phyloP scores from a whole-genome alignment of 352 stramenopile species.

The Pythium phragmiticola region DNA sequence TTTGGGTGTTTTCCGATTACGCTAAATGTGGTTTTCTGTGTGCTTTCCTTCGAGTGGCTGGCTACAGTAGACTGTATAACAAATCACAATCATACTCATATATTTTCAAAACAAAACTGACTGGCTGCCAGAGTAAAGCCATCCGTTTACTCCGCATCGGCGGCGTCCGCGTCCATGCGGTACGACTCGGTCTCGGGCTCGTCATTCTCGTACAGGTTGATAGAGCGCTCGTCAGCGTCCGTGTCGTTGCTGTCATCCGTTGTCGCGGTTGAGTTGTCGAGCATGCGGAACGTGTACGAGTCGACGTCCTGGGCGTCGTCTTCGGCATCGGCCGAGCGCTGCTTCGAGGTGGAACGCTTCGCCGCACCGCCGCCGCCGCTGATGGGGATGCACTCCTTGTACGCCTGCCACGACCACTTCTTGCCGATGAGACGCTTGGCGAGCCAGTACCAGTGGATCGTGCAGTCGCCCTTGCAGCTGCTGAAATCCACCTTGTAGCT shows the following conservation, averaged over 20 bases:
- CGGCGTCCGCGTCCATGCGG: neutral
- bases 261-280: neutral
- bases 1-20: neutral
- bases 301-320: neutral
- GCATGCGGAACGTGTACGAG: neutral
- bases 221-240: neutral
- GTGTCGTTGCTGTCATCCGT: neutral
- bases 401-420: slow-evolving; percentile 57
- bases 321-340: neutral
- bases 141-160: neutral
- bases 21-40: neutral
- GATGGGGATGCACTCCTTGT: slow-evolving; percentile 46
- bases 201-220: slow-evolving; percentile 1
- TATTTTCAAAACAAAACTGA: neutral
- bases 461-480: slow-evolving; percentile 23
- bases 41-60: neutral
- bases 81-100: neutral
- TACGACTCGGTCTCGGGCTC: neutral
- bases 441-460: slow-evolving; percentile 30
- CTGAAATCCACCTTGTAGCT: slow-evolving; percentile 30
- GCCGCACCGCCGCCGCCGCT: neutral
- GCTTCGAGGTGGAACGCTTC: too few relatives aligned
- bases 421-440: slow-evolving; percentile 27
- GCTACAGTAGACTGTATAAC: neutral
- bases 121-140: too few relatives aligned